Evolutionary conservation across 305 asterid species (phyloP).

Genomic region (Solanum hybrid): DNA sequence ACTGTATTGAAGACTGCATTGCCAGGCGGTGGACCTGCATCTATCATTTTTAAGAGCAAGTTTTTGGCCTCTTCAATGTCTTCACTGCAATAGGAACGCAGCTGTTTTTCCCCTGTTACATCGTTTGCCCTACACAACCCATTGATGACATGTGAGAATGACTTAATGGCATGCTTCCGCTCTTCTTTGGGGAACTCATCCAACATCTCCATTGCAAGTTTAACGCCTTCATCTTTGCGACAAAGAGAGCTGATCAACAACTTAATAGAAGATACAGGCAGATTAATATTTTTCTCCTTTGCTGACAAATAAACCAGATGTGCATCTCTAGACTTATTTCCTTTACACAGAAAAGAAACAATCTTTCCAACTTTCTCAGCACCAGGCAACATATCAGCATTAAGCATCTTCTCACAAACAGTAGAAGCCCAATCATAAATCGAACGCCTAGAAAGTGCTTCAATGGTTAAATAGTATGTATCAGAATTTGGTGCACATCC

Average conservation of each 20-base stretch:
- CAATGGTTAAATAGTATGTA: constrained; percentile 58
- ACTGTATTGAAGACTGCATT: constrained; percentile 49
- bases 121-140: constrained; percentile 71
- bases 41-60: constrained; percentile 58
- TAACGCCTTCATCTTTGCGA: constrained; percentile 29
- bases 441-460: constrained; percentile 61
- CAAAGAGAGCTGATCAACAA: constrained; percentile 53
- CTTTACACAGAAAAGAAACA: constrained; percentile 54
- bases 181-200: constrained; percentile 37
- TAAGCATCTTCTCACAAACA: constrained; percentile 65
- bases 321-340: constrained; percentile 57
- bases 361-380: constrained; percentile 52
- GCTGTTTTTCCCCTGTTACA: constrained; percentile 1
- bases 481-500: constrained; percentile 47
- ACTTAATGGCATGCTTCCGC: constrained; percentile 38
- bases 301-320: constrained; percentile 59
- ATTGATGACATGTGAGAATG: constrained; percentile 46
- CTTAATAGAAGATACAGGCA: constrained; percentile 34
- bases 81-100: constrained; percentile 7
- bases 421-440: constrained; percentile 48
- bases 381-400: constrained; percentile 44
- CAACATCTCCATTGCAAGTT: constrained; percentile 54
- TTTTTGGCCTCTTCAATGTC: constrained; percentile 51
- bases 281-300: constrained; percentile 41
- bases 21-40: constrained; percentile 78